Evolutionary conservation across 768 basidiomycete genomes (phyloP).

Genomic region (Atractiella rhizophila): DNA sequence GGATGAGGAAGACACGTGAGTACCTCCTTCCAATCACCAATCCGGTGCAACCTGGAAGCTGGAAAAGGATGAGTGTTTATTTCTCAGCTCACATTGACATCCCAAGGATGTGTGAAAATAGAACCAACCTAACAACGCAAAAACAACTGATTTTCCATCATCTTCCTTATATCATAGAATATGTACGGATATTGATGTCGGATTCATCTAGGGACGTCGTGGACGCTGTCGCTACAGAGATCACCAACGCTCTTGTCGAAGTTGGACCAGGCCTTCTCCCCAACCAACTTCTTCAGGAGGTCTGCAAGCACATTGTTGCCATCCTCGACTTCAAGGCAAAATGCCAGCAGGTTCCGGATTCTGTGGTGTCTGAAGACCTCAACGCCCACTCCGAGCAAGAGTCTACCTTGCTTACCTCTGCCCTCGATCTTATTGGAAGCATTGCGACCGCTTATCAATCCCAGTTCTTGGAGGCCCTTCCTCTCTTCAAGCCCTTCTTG

Average conservation of each 20-base stretch:
- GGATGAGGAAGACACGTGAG: conserved; percentile 84
- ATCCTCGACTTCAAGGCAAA: conserved; percentile 81
- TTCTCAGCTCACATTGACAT: conserved; percentile 58
- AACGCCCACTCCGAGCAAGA: conserved; percentile 95
- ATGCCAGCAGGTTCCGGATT: conserved; percentile 51
- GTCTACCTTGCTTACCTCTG: conserved; percentile 75
- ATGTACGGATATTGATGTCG: no score
- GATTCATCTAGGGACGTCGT: conserved; percentile 45
- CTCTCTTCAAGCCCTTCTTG: conserved; percentile 66
- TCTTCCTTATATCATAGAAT: no score
- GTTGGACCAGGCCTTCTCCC: conserved; percentile 58
- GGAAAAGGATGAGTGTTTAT: no score
- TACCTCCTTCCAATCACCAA: conserved; percentile 14
- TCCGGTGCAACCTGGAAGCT: no score
- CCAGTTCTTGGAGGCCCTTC: conserved; percentile 60
- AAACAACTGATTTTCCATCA: background rate
- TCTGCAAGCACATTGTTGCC: conserved; percentile 57
- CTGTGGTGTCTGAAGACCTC: conserved; percentile 21
- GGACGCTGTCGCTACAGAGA: conserved; percentile 56
- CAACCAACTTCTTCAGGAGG: conserved; percentile 34
- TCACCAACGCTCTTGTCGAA: conserved; percentile 76
- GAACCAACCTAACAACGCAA: background rate
- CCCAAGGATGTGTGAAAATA: background rate
- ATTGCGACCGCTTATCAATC: conserved; percentile 60
- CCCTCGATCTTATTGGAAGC: conserved; percentile 75